phyloP scores from a whole-genome alignment of 106 monocot genomes.

The Allium fistulosum region DNA sequence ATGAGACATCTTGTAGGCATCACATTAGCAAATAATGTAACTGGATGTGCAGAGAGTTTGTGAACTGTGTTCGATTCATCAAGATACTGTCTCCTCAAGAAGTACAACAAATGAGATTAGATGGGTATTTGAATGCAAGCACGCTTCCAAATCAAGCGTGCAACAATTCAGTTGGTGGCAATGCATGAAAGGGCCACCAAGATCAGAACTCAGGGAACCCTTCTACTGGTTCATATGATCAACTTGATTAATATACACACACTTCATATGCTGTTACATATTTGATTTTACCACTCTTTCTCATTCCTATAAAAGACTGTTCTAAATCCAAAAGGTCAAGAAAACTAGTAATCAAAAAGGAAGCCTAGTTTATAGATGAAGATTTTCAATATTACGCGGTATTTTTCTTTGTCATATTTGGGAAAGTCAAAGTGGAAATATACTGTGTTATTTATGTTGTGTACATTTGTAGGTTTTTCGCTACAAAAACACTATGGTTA shows the following conservation, averaged over 20 bases:
- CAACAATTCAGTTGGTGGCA: slow-evolving; percentile 64
- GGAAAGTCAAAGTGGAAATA: too few species aligned
- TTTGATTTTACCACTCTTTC: background rate
- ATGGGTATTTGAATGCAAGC: slow-evolving; percentile 47
- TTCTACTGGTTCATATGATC: slow-evolving; percentile 45
- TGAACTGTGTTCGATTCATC: slow-evolving; percentile 58
- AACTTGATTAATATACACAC: slow-evolving; percentile 27
- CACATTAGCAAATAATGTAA: too few species aligned
- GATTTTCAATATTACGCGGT: too few species aligned
- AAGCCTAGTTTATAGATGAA: too few species aligned
- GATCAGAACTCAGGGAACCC: slow-evolving; percentile 53
- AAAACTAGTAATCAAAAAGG: too few species aligned
- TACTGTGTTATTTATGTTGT: too few species aligned
- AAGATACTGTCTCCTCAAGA: slow-evolving; percentile 73
- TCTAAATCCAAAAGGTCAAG: too few species aligned
- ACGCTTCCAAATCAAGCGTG: slow-evolving; percentile 53
- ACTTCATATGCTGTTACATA: background rate
- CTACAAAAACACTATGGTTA: too few species aligned
- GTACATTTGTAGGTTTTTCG: too few species aligned
- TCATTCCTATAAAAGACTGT: too few species aligned
- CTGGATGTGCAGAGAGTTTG: slow-evolving; percentile 61
- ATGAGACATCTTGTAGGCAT: too few species aligned
- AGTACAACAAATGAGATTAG: slow-evolving; percentile 81
- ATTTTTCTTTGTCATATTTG: too few species aligned
- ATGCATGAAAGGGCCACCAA: slow-evolving; percentile 56